Evolutionary conservation across 768 basidiomycete genomes (phyloP), one percentile per base, ranked within the genome.

Genomic region (Suillus discolor): DNA sequence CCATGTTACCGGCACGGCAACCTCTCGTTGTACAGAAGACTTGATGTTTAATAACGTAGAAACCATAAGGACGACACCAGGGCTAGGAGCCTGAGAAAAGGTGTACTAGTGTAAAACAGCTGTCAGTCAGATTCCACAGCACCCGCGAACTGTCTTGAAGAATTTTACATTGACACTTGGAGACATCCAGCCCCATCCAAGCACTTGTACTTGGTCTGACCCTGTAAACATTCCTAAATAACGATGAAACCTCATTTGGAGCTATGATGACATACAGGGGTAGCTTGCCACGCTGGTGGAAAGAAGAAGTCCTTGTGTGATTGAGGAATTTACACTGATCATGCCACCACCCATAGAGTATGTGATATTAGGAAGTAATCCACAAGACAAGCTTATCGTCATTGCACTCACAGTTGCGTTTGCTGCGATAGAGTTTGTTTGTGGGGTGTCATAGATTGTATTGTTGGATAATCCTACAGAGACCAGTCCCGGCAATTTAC

Each of bases 361-460:
- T 15, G 42, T 59, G 16, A 57, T 25, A n/a, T 63, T 64, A 3
- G 62, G 62, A 12, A 66, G 23, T 4, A 61, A 34, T 31, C 23
- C 41, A 7, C 66, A 67, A 2, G 23, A 25, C 7, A 45, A 49
- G 1, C 7, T 41, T 23, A 67, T 59, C 2, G 42, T 65, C 0
- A 42, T 61, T 28, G 66, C 53, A 25, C 49, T 65, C 12, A 65
- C 66, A n/a, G 38, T 62, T 9, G 59, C 66, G 6, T 62, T 53
- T 23, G 60, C 59, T 7, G 16, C 1, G 1, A 28, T 61, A 6
- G 59, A 1, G 5, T 25, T 55, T 20, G 49, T 47, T n/a, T 16
- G 18, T 41, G 64, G 23, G 38, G n/a, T 61, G 18, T 67, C 66
- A 8, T 67, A 65, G 12, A 65, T 31, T 28, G 66, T 64, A 15